Conservation (phyloP, 495 filamentous ascomycete species). For the Ramalina intermedia region DNA sequence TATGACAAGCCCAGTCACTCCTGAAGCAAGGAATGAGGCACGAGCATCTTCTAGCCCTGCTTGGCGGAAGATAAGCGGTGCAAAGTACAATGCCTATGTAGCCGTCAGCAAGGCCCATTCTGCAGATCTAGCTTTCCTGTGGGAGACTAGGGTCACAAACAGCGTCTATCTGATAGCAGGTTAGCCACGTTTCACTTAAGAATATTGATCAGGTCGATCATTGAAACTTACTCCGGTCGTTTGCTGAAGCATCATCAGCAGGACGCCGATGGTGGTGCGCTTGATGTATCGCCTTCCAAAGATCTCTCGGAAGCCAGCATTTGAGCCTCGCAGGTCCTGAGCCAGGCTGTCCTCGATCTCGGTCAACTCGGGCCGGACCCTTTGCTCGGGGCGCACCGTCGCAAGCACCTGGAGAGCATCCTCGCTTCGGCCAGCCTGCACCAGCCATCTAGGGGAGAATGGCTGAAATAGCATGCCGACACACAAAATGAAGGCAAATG, state of each 20-base stretch:
- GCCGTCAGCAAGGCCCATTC: no score
- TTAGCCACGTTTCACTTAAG: not conserved
- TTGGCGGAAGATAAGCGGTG: constrained; percentile 37
- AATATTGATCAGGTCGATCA: not conserved
- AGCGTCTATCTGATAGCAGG: not conserved
- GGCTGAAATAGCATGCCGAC: not conserved
- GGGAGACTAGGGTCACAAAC: no score
- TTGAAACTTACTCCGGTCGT: not conserved
- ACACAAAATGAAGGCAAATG: not conserved
- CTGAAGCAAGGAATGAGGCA: constrained; percentile 39
- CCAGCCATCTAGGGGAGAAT: not conserved
- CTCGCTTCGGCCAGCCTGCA: not conserved
- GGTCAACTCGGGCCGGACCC: not conserved
- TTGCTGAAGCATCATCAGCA: not conserved
- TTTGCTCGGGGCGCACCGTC: no score
- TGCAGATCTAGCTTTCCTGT: no score
- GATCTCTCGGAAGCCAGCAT: not conserved
- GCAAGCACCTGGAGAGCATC: no score
- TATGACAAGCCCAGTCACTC: constrained; percentile 42
- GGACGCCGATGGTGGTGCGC: not conserved
- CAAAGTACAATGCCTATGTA: no score
- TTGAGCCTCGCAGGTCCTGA: not conserved
- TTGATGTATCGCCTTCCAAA: not conserved
- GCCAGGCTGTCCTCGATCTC: not conserved
- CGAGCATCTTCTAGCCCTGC: constrained; percentile 34